Evolutionary conservation across 164 flowering plant genomes (phyloP), one percentile per base, ranked within the genome.

Genomic region (Magnolia kwangsiensis): DNA sequence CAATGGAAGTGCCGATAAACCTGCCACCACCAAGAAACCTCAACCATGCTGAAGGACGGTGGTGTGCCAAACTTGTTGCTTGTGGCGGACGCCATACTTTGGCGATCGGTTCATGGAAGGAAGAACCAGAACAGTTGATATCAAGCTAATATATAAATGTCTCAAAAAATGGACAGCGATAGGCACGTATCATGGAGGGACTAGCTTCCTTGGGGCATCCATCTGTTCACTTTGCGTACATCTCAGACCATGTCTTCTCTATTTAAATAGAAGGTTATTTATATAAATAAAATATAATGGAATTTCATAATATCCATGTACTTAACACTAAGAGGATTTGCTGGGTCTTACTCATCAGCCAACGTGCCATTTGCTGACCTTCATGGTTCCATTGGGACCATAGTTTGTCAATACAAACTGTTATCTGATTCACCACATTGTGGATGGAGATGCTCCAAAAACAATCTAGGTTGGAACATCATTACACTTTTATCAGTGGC

Each of bases 71-170:
- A 70, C 85, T 89, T 51, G 95, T 96, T 51, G 99, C 98, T 50
- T 94, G 97, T 68, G 98, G 99, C 9, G 99, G 99, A n/a, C 98
- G 99, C 50, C 99, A 96, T 77, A 96, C 99, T 55, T 81, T 96
- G 61, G 98, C 98, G 14, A 76, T 92, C 29, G 91, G 90, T 5
- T 86, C 84, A 75, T 91, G 94, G 95, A 63, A 71, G 23, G 84
- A 85, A 19, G 81, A 71, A 72, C 19, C 64, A 51, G 67, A 72
- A 63, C 6, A 77, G 18, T 19, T 50, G 16, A 16, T 37, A 51
- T 69, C 72, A n/a, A 74, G 18, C 61, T 75, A 45, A 23, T 1
- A 16, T 59, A 23, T 50, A 45, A 67, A 37, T 7, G n/a, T 27
- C 69, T 21, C 31, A 21, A 66, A 66, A 66, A 66, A 8, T 23